These are phyloP conservation scores for Penicillium longicatenatum DNA, from an alignment of 495 filamentous ascomycete species.

Conservation along the genomic window DNA sequence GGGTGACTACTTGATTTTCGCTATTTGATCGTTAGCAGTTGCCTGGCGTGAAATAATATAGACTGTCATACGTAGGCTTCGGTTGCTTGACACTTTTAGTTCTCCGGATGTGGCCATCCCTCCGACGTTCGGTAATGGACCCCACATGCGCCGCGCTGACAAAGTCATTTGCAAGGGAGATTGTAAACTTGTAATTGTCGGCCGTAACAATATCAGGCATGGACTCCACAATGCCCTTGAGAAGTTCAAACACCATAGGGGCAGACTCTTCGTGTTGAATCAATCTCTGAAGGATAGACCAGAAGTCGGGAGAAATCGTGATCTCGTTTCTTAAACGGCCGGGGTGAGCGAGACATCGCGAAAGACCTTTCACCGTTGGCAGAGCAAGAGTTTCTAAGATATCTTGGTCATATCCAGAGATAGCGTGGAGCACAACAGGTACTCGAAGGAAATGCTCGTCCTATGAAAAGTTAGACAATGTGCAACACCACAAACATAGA, in stretches of 20 bases:
- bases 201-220: constrained; percentile 77
- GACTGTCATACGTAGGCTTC: constrained; percentile 55
- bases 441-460: constrained; percentile 88
- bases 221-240: constrained; percentile 69
- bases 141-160: constrained; percentile 82
- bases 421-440: constrained; percentile 88
- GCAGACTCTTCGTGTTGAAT: constrained; percentile 67
- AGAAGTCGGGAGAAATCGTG: constrained; percentile 95
- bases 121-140: constrained; percentile 75
- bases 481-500: not conserved
- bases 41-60: not conserved
- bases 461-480: constrained; percentile 47
- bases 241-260: constrained; percentile 77
- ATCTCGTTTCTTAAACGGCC: constrained; percentile 84
- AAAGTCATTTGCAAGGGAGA: constrained; percentile 86
- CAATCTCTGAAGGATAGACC: constrained; percentile 83
- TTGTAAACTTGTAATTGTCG: constrained; percentile 90
- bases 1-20: constrained; percentile 73
- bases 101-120: constrained; percentile 57
- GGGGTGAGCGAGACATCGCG: constrained; percentile 73
- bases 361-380: constrained; percentile 75
- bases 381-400: constrained; percentile 73
- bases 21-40: constrained; percentile 31
- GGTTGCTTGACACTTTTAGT: constrained; percentile 57
- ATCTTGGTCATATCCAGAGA: constrained; percentile 82